Conservation (phyloP, 2,329 filamentous ascomycete species). For the Curvularia verruculosa region DNA sequence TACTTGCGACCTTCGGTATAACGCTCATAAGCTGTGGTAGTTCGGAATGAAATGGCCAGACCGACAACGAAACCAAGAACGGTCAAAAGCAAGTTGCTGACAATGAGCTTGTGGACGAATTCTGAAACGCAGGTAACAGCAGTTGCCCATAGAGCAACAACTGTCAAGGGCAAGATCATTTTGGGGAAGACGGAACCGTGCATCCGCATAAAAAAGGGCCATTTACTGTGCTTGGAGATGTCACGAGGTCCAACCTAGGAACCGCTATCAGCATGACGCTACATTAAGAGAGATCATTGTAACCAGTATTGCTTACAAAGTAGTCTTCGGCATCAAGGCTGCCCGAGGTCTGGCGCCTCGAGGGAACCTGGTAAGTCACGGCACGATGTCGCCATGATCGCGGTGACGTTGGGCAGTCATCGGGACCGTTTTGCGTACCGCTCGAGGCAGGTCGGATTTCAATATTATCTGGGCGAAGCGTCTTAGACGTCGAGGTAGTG, state of each 20-base stretch:
- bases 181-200: slow-evolving; percentile 77
- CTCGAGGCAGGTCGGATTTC: slow-evolving; percentile 37
- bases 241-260: slow-evolving; percentile 65
- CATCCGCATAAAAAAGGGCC: slow-evolving; percentile 75
- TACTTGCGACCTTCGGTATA: slow-evolving; percentile 65
- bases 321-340: slow-evolving; percentile 62
- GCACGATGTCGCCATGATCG: slow-evolving; percentile 42
- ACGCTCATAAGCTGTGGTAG: slow-evolving; percentile 77
- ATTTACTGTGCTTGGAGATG: slow-evolving; percentile 75
- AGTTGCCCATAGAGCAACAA: slow-evolving; percentile 70
- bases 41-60: slow-evolving; percentile 78
- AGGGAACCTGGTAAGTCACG: slow-evolving; percentile 36
- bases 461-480: slow-evolving; percentile 39
- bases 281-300: not conserved
- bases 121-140: slow-evolving; percentile 61
- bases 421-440: slow-evolving; percentile 13
- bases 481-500: slow-evolving; percentile 37
- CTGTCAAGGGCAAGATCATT: slow-evolving; percentile 71
- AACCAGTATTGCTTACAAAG: slow-evolving; percentile 56
- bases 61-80: slow-evolving; percentile 82
- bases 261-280: slow-evolving; percentile 13
- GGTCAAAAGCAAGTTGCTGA: slow-evolving; percentile 73
- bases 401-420: slow-evolving; percentile 37
- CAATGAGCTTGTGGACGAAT: slow-evolving; percentile 57
- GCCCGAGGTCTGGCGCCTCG: slow-evolving; percentile 36